Conservation (phyloP, 805 yeast species). For the Pichia californica region DNA sequence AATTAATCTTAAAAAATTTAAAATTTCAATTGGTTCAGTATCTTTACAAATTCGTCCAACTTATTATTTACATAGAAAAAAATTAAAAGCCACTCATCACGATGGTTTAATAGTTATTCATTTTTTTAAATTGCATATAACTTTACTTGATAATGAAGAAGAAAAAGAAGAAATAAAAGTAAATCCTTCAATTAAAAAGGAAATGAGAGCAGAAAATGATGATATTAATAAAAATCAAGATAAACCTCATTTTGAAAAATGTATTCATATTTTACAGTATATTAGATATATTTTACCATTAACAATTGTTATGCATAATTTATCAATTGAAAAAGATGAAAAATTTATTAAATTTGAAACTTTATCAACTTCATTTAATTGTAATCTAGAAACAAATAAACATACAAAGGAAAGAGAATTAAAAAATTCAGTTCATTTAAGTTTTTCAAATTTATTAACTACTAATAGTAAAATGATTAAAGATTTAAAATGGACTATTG, state of each 20-base stretch:
- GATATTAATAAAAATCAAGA: too few species aligned
- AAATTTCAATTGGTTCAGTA: constrained; percentile 13
- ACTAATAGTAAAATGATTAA: background rate
- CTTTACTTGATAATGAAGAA: background rate
- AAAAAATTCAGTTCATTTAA: constrained; percentile 8
- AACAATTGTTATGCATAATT: constrained; percentile 12
- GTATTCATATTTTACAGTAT: constrained; percentile 3
- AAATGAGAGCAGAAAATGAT: too few species aligned
- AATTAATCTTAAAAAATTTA: constrained; percentile 5
- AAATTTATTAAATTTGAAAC: constrained; percentile 10
- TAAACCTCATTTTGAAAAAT: background rate
- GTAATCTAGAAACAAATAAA: background rate
- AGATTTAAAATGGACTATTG: constrained; percentile 12
- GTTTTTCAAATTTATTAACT: constrained; percentile 8
- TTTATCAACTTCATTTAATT: constrained; percentile 11
- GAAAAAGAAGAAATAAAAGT: background rate
- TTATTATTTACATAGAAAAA: constrained; percentile 13
- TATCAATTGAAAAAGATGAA: constrained; percentile 2
- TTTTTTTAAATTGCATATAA: constrained; percentile 5
- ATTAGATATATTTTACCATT: constrained; percentile 11
- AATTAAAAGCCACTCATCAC: constrained; percentile 13
- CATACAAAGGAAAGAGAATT: constrained; percentile 1
- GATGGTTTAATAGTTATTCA: constrained; percentile 15
- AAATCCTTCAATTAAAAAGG: background rate
- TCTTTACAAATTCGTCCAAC: constrained; percentile 15